Conservation (phyloP, 192 early-diverging fungal genomes). For the Coemansia sp. region DNA sequence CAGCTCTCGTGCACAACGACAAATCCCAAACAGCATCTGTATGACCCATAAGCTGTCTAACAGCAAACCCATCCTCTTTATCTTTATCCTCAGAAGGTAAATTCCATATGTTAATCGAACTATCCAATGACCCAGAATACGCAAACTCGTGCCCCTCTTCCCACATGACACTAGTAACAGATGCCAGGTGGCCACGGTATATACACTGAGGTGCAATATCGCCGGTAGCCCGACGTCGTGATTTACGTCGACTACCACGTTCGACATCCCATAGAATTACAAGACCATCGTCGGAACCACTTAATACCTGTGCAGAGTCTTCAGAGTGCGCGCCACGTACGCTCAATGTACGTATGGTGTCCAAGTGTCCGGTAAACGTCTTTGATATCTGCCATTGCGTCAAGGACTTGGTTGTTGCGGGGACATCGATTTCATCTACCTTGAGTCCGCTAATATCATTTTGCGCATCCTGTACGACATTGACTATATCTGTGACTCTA, state of each 20-base stretch:
- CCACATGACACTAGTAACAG: slow-evolving; percentile 35
- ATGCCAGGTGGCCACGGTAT: slow-evolving; percentile 43
- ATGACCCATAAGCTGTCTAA: slow-evolving; percentile 24
- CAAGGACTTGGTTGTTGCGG: neutral
- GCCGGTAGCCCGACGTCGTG: neutral
- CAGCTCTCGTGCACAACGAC: slow-evolving; percentile 15
- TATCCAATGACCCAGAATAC: slow-evolving; percentile 49
- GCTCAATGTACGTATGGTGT: slow-evolving; percentile 28
- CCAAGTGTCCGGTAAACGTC: slow-evolving; percentile 42
- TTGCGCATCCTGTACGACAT: no score
- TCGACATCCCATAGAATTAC: slow-evolving; percentile 46
- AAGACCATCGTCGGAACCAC: slow-evolving; percentile 42
- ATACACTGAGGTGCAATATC: slow-evolving; percentile 20
- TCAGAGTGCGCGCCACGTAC: neutral
- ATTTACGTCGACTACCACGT: slow-evolving; percentile 10
- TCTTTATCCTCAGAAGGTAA: slow-evolving; percentile 3
- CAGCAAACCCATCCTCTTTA: slow-evolving; percentile 18
- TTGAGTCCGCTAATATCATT: no score
- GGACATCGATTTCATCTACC: slow-evolving; percentile 26
- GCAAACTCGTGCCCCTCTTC: slow-evolving; percentile 12
- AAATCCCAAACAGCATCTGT: slow-evolving; percentile 49
- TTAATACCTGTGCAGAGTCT: slow-evolving; percentile 21
- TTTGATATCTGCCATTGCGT: slow-evolving; percentile 13
- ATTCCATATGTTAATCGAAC: slow-evolving; percentile 34
- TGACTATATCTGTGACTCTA: neutral